Evolutionary conservation across 257 asterid species (phyloP), one percentile per base, ranked within the genome.

Genomic region (Solanum sparsipilum): DNA sequence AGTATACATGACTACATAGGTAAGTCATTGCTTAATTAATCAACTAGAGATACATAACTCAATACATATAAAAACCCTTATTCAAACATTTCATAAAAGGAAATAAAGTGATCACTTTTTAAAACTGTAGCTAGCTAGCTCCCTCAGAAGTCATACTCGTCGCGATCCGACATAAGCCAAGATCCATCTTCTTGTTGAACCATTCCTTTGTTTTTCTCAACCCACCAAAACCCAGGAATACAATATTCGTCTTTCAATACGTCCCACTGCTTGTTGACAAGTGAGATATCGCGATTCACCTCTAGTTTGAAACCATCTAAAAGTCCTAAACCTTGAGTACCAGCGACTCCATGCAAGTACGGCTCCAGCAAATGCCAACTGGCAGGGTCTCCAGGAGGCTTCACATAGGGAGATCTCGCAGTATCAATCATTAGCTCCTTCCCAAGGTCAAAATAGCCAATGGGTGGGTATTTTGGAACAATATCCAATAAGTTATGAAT

Each of bases 271-370:
- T 96, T 96, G 71, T 96, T 96, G 16, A 93, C 92, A 31, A 96
- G 90, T 1, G 96, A 92, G 18, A 94, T 79, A 88, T 93, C 93
- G 11, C 98, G 91, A 25, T 89, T 76, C 12, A 93, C 88, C 70
- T 90, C 96, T 48, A 95, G 31, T 86, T 90, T 93, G 65, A 96
- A 96, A 20, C 63, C 65, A 0, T 13, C 60, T 41, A 74, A 74
- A 34, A 21, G 29, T 35, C 31, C 82, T 74, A 78, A 13, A 39
- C 98, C 97, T 72, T 92, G 97, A 1, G 92, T 91, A n/a, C 98
- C 98, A 1, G 96, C 98, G 67, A 96, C 92, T 75, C 98, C 98
- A 78, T 96, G 99, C 94, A 95, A 75, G 86, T 93, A 92, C 2
- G 65, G 91, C 90, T 96, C 98, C 92, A 96, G 41, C 84, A 78